Evolutionary conservation across 1,284 basidiomycete species (phyloP), one percentile per base, ranked within the genome.

Genomic region (Gomphus bonarii): DNA sequence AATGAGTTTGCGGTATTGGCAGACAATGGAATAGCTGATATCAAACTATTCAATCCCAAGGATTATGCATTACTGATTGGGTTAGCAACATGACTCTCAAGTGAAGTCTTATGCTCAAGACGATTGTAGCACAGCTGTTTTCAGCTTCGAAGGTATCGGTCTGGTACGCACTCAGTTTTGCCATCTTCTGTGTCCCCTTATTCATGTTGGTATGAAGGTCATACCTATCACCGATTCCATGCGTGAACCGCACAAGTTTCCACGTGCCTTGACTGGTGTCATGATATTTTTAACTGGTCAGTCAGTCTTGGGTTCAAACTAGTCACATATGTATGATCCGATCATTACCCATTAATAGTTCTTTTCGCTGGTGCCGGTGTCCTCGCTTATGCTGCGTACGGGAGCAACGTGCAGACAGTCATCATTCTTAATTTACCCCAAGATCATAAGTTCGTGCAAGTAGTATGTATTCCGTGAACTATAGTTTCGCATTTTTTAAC

Each of bases 151-250:
- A 71, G 95, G 95, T 16, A 92, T 99, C 63, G 95, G 97, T 50
- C 74, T 99, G 69, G 88, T 89, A 63, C 63, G 83, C 70, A n/a
- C 20, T 55, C 14, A 46, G 18, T 20, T 44, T 22, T 12, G 47
- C 40, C 30, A 22, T 28, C 18, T 50, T 49, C 36, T 25, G 12
- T 61, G 30, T 46, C 46, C 38, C n/a, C 14, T 30, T 30, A 14
- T 57, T 18, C 38, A n/a, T 25, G 30, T 38, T 35, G 12, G 47
- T 53, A 30, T 57, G 42, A 58, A 85, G 76, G 76, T 99, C 61
- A 93, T 99, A 63, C 95, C 97, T 11, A 97, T 99, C 64, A 94
- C 92, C 8, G 95, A 99, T 67, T 85, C 92, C 5, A 99, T 99
- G 95, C 77, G 78, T 28, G 90, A 98, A 70, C 97, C 97, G 1